phyloP scores from a whole-genome alignment of 805 yeast genomes.

The Grigorovia humatica region DNA sequence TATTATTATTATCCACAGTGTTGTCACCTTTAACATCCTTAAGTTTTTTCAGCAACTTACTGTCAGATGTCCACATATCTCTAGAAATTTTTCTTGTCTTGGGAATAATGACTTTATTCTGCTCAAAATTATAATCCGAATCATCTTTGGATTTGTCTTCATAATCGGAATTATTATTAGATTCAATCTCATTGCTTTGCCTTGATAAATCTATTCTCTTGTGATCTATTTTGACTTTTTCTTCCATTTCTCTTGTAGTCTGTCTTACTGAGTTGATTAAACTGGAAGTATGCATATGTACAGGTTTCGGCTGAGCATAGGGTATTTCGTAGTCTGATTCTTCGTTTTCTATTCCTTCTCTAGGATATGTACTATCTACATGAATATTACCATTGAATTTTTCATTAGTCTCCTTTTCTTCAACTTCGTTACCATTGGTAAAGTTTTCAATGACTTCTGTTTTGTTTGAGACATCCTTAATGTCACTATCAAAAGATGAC shows the following conservation, averaged over 20 bases:
- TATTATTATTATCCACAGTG: not conserved
- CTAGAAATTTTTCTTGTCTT: not conserved
- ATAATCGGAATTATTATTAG: not conserved
- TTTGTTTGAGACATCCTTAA: too few relatives aligned
- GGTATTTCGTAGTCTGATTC: not conserved
- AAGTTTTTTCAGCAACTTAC: not conserved
- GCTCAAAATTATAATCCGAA: not conserved
- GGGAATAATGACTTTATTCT: not conserved
- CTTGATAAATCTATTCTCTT: conserved; percentile 5
- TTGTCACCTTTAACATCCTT: not conserved
- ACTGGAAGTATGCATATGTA: conserved; percentile 20
- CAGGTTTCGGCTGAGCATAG: conserved; percentile 3
- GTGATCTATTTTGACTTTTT: conserved; percentile 9
- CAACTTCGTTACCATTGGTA: too few relatives aligned
- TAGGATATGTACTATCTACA: not conserved
- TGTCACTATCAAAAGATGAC: too few relatives aligned
- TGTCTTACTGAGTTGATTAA: conserved; percentile 24
- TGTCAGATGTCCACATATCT: not conserved
- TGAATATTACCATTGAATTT: not conserved
- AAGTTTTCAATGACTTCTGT: too few relatives aligned
- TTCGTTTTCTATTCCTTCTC: not conserved
- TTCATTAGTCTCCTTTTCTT: not conserved
- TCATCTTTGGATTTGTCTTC: not conserved
- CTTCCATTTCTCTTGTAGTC: conserved; percentile 16
- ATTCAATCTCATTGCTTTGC: not conserved